Percentiles rank a stretch among this genome's conserved stretches.
Evolutionary conservation across 2,329 filamentous ascomycete genomes (phyloP).

Genomic region (Nemania diffusa): DNA sequence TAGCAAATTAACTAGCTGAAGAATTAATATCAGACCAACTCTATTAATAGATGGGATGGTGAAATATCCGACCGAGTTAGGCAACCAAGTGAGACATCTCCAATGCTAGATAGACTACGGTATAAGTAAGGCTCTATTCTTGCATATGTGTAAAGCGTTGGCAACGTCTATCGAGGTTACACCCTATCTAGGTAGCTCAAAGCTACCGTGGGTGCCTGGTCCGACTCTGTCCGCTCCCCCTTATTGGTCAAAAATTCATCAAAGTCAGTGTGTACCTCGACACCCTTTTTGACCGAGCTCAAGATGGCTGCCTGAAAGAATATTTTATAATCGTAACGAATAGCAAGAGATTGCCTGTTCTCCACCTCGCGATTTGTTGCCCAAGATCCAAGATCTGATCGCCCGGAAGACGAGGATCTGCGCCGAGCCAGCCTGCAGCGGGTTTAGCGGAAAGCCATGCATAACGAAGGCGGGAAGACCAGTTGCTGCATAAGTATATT

Average conservation of each 20-base stretch:
- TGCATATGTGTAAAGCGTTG: neutral
- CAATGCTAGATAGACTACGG: neutral
- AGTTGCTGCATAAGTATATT: neutral
- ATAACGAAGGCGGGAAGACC: neutral
- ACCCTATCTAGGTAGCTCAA: neutral
- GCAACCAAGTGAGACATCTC: neutral
- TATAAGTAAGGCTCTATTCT: no score
- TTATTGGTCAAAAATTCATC: neutral
- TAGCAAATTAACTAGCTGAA: no score
- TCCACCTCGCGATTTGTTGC: neutral
- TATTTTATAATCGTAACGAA: neutral
- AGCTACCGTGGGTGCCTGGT: neutral
- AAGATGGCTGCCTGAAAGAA: neutral
- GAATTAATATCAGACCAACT: neutral
- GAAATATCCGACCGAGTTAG: neutral
- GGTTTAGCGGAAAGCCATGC: neutral
- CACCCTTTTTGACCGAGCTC: neutral
- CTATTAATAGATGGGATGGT: neutral
- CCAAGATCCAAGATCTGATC: neutral
- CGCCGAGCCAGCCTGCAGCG: neutral
- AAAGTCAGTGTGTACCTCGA: neutral
- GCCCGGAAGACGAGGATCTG: slow-evolving; percentile 1
- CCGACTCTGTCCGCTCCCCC: no score
- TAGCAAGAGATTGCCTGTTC: neutral
- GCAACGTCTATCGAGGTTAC: neutral